These are phyloP conservation scores for Dendryphion nanum DNA, from an alignment of 2,329 filamentous ascomycete genomes.

Conservation along the genomic window DNA sequence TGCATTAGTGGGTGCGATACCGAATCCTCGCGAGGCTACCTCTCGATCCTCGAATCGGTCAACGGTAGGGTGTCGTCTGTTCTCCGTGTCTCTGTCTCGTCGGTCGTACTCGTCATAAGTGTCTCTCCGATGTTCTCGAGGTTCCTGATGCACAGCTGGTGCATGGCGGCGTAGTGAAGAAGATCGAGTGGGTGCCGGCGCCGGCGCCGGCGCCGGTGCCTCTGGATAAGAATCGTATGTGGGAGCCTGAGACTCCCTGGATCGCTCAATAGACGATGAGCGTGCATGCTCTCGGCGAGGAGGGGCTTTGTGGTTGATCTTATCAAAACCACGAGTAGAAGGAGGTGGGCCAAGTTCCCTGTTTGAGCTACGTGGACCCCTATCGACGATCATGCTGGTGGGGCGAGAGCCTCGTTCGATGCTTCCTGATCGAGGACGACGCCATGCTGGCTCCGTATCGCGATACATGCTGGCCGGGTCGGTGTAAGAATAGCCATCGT, in stretches of 20 bases:
- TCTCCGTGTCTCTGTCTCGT: conserved; percentile 40
- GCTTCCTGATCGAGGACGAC: conserved; percentile 45
- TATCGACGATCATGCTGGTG: conserved; percentile 44
- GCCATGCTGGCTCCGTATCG: conserved; percentile 51
- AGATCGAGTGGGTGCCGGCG: conserved; percentile 20
- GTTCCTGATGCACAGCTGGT: conserved; percentile 50
- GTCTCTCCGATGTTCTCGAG: conserved; percentile 42
- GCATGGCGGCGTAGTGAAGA: conserved; percentile 43
- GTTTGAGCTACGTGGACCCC: conserved; percentile 33
- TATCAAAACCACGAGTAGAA: conserved; percentile 69
- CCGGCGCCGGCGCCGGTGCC: too few species aligned
- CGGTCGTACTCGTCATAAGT: conserved; percentile 45
- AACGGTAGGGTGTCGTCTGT: conserved; percentile 33
- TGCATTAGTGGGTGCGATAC: conserved; percentile 35
- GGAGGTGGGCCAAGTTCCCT: conserved; percentile 58
- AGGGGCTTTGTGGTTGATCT: conserved; percentile 49
- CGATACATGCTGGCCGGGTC: conserved; percentile 51
- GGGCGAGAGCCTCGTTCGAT: conserved; percentile 47
- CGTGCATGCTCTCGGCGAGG: conserved; percentile 19
- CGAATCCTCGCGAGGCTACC: conserved; percentile 48
- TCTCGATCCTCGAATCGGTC: conserved; percentile 42
- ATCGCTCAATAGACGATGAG: conserved; percentile 31
- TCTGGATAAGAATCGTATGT: conserved; percentile 43
- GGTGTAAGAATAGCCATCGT: conserved; percentile 50
- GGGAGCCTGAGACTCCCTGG: conserved; percentile 30